Conservation (phyloP, 352 stramenopile genomes). For the Pythium sp. region DNA sequence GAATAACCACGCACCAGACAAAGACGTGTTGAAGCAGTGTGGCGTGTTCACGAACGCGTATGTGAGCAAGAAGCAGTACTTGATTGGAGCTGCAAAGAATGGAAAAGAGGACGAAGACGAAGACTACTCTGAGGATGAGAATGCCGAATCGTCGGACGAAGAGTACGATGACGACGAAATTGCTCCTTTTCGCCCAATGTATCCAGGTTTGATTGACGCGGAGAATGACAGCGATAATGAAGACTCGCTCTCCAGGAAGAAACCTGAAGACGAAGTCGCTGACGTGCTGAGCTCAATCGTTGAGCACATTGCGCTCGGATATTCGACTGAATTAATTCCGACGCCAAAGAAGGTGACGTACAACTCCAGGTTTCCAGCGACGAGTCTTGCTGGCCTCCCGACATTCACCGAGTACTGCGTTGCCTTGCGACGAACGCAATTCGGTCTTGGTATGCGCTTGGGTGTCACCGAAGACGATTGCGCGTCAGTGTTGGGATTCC, state of each 20-base stretch:
- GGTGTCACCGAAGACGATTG: conserved; percentile 60
- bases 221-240: conserved; percentile 39
- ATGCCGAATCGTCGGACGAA: conserved; percentile 55
- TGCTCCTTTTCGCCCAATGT: conserved; percentile 39
- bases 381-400: conserved; percentile 37
- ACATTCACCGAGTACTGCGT: conserved; percentile 81
- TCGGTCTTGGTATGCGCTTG: conserved; percentile 84
- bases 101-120: conserved; percentile 60
- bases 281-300: conserved; percentile 76
- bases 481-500: conserved; percentile 79
- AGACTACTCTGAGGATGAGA: conserved; percentile 76
- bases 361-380: conserved; percentile 54
- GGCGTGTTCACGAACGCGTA: conserved; percentile 80
- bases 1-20: conserved; percentile 86
- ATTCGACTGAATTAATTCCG: conserved; percentile 45
- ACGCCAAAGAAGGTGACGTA: conserved; percentile 40
- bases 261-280: conserved; percentile 62
- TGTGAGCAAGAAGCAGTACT: conserved; percentile 68
- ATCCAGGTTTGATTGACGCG: conserved; percentile 55
- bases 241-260: conserved; percentile 44
- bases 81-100: conserved; percentile 36
- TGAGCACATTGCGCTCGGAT: conserved; percentile 81
- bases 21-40: conserved; percentile 85
- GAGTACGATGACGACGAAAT: conserved; percentile 65
- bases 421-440: conserved; percentile 50